A percentile compares a stretch with the other conserved stretches of the same genome.
phyloP scores from a whole-genome alignment of 2,329 filamentous ascomycete genomes.

The Xylariomycetidae sp. region DNA sequence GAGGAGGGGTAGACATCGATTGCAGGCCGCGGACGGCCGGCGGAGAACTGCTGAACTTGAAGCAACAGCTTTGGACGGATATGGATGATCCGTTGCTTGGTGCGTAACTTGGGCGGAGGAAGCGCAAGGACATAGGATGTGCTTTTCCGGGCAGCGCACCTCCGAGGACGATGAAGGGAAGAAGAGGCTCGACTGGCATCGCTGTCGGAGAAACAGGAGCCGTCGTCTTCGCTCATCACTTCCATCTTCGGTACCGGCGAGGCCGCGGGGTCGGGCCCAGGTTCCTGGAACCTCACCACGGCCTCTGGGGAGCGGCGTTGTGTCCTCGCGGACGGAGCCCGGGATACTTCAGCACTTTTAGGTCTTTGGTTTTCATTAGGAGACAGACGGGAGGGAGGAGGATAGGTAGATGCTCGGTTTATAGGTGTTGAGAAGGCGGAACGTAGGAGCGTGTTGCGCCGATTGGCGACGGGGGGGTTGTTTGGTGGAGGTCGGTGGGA shows the following conservation, averaged over 20 bases:
- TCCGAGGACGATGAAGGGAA: conserved; percentile 31
- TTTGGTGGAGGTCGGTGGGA: conserved; percentile 32
- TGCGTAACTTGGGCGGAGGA: conserved; percentile 52
- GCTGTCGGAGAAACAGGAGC: conserved; percentile 37
- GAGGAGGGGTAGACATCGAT: conserved; percentile 69
- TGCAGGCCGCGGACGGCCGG: conserved; percentile 57
- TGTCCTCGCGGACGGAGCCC: no score
- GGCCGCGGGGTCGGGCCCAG: conserved; percentile 23
- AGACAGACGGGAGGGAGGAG: conserved; percentile 9
- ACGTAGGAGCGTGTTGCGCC: conserved; percentile 23
- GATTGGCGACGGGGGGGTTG: conserved; percentile 23
- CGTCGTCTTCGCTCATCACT: conserved; percentile 44
- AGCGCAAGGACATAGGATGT: conserved; percentile 64
- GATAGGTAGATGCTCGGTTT: conserved; percentile 18
- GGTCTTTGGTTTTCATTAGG: no score
- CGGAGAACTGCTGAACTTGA: conserved; percentile 63
- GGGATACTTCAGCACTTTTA: no score
- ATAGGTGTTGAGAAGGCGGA: conserved; percentile 21
- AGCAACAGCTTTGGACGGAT: conserved; percentile 63
- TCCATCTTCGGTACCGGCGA: conserved; percentile 13
- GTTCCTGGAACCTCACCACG: conserved; percentile 16
- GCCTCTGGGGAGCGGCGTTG: conserved; percentile 11
- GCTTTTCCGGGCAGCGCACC: conserved; percentile 45
- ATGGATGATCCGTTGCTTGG: conserved; percentile 59
- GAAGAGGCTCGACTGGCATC: conserved; percentile 38